A percentile compares a stretch with the other conserved stretches of the same genome.
Conservation (phyloP, 345 rosid species). For the Rhizophora apiculata region DNA sequence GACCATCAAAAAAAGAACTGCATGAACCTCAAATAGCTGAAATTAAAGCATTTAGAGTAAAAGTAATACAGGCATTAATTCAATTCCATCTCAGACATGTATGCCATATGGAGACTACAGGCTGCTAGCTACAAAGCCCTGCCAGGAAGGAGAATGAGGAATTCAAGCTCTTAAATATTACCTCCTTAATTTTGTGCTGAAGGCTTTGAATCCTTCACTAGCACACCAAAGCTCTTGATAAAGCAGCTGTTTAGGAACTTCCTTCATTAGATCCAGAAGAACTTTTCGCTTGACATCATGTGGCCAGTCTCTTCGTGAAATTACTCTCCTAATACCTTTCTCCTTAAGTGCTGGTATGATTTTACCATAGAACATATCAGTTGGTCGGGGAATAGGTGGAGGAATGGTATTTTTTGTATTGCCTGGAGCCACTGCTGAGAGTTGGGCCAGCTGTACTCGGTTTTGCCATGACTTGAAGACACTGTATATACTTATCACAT, state of each 20-base stretch:
- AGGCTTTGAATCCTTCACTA: constrained; percentile 92
- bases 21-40: too few relatives aligned
- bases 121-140: neutral
- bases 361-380: constrained; percentile 97
- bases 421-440: constrained; percentile 47
- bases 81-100: too few relatives aligned
- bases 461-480: constrained; percentile 85
- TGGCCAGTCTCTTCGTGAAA: constrained; percentile 98
- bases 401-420: constrained; percentile 49
- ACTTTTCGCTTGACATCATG: constrained; percentile 93
- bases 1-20: too few relatives aligned
- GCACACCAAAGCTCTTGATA: constrained; percentile 95
- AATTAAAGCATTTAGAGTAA: too few relatives aligned
- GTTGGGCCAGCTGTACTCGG: constrained; percentile 69
- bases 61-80: too few relatives aligned
- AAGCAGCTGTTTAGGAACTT: constrained; percentile 83
- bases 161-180: constrained; percentile 25
- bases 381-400: constrained; percentile 88
- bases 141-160: neutral
- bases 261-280: constrained; percentile 85
- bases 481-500: constrained; percentile 79
- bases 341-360: constrained; percentile 97
- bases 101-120: neutral
- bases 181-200: constrained; percentile 79
- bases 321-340: constrained; percentile 86